Evolutionary conservation across 305 asterid species (phyloP).

Genomic region (Lippia alba): DNA sequence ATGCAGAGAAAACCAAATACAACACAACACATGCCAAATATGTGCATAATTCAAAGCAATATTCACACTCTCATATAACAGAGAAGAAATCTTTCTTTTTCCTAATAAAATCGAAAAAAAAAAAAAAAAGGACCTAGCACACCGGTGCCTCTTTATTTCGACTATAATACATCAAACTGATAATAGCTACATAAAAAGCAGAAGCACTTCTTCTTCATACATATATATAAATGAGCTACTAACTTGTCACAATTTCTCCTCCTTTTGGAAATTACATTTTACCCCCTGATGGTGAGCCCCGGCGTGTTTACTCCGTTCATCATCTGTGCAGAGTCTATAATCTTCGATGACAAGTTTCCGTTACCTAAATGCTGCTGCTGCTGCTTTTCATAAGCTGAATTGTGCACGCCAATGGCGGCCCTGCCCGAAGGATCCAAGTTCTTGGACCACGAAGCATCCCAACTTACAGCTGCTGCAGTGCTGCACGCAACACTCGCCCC

Average conservation of each 20-base stretch:
- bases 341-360: slow-evolving; percentile 44
- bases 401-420: slow-evolving; percentile 92
- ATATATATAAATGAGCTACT: slow-evolving; percentile 13
- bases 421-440: slow-evolving; percentile 93
- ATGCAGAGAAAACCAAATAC: no score
- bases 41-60: neutral
- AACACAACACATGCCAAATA: neutral
- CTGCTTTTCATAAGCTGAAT: slow-evolving; percentile 64
- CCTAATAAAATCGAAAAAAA: neutral
- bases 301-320: slow-evolving; percentile 47
- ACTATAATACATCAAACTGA: slow-evolving; percentile 25
- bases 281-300: slow-evolving; percentile 66
- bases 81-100: no score
- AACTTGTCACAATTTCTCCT: neutral
- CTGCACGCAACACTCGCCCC: slow-evolving; percentile 93
- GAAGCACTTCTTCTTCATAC: slow-evolving; percentile 3
- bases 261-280: slow-evolving; percentile 28
- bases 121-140: neutral
- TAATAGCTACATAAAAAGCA: slow-evolving; percentile 9
- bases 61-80: neutral
- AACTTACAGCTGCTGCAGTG: slow-evolving; percentile 79
- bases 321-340: slow-evolving; percentile 44
- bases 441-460: slow-evolving; percentile 94
- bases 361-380: slow-evolving; percentile 37
- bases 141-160: neutral